Percentiles rank a stretch among this genome's conserved stretches.
These are phyloP conservation scores for Exophiala calicioides DNA, from an alignment of 2,329 filamentous ascomycete genomes.

Conservation along the genomic window DNA sequence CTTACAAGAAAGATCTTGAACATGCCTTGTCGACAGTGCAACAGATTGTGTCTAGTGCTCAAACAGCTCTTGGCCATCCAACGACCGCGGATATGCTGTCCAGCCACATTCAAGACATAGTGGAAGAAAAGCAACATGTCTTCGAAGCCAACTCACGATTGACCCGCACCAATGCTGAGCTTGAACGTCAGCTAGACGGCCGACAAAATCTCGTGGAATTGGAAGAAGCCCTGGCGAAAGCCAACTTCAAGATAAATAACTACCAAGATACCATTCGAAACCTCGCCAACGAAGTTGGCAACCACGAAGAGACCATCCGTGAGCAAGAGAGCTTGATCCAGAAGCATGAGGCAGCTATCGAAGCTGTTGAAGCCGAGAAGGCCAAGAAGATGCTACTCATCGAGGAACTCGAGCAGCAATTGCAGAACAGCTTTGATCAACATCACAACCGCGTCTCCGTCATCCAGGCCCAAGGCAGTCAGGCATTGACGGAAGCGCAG, in stretches of 20 bases:
- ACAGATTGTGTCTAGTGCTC: constrained; percentile 23
- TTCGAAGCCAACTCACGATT: constrained; percentile 26
- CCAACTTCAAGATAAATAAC: constrained; percentile 41
- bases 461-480: constrained; percentile 71
- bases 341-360: constrained; percentile 49
- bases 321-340: constrained; percentile 47
- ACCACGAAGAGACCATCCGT: constrained; percentile 47
- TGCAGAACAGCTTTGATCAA: constrained; percentile 92
- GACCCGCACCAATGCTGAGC: constrained; percentile 27
- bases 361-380: constrained; percentile 64
- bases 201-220: constrained; percentile 30
- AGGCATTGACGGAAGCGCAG: constrained; percentile 77
- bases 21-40: constrained; percentile 42
- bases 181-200: constrained; percentile 29
- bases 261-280: constrained; percentile 59
- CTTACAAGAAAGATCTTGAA: constrained; percentile 66
- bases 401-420: constrained; percentile 94
- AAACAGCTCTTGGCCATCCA: constrained; percentile 30
- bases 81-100: constrained; percentile 31
- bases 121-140: constrained; percentile 28
- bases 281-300: constrained; percentile 52
- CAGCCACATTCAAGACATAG: constrained; percentile 30
- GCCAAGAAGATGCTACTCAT: constrained; percentile 90
- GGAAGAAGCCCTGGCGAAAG: constrained; percentile 39
- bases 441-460: constrained; percentile 89